These are phyloP conservation scores for Fusarium avenaceum DNA, from an alignment of 2,329 filamentous ascomycete genomes.

Conservation along the genomic window DNA sequence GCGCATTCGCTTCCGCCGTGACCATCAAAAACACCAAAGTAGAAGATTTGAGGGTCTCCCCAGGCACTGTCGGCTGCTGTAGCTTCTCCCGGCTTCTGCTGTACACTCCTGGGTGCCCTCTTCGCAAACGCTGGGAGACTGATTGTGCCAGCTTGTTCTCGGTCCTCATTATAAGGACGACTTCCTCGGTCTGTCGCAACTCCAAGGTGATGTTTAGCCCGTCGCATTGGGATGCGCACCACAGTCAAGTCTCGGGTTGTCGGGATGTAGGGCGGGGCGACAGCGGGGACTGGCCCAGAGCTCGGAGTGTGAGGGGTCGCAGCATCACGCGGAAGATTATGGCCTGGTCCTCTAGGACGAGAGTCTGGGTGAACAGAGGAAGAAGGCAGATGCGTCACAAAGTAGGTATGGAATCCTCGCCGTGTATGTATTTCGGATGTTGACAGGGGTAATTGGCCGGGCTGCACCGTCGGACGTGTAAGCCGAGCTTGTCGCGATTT, in stretches of 20 bases:
- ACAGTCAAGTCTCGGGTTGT: conserved; percentile 84
- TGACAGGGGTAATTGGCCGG: conserved; percentile 18
- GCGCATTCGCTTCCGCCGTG: conserved; percentile 93
- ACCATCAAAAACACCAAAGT: conserved; percentile 96
- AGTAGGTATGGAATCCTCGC: conserved; percentile 90
- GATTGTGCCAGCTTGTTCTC: conserved; percentile 93
- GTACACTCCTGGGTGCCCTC: conserved; percentile 76
- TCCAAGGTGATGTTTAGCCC: conserved; percentile 96
- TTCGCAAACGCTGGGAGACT: conserved; percentile 94
- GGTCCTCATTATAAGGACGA: conserved; percentile 91
- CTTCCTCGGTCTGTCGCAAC: conserved; percentile 83
- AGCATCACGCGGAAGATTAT: conserved; percentile 87
- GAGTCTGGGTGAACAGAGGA: conserved; percentile 93
- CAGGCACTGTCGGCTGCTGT: conserved; percentile 81
- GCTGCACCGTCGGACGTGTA: conserved; percentile 18
- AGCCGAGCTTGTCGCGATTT: conserved; percentile 28
- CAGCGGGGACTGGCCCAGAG: conserved; percentile 67
- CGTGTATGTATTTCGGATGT: conserved; percentile 44
- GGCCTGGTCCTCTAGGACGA: conserved; percentile 74
- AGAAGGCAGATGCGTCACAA: conserved; percentile 94
- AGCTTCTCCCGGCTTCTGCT: conserved; percentile 68
- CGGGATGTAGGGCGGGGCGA: conserved; percentile 71
- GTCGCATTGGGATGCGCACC: conserved; percentile 91
- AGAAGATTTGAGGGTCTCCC: conserved; percentile 96
- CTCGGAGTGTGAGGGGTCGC: conserved; percentile 80